A percentile compares a stretch with the other conserved stretches of the same genome.
Conservation (phyloP, 169 alveolate species). For the Eimeria nieschulzi region DNA sequence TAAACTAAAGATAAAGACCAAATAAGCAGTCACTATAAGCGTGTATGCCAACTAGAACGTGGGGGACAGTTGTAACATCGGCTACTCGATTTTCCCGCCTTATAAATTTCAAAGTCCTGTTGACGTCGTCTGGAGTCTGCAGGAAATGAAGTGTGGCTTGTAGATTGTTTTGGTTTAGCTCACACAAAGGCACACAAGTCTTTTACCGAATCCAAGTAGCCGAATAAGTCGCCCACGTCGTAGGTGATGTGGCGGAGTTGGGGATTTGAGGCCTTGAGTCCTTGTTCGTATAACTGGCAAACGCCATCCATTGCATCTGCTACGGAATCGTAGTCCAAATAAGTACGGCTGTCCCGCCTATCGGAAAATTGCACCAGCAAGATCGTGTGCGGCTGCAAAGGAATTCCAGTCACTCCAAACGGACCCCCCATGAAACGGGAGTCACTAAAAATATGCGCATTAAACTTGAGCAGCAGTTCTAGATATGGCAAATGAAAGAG, state of each 20-base stretch:
- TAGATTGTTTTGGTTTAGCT: background rate
- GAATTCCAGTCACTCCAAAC: background rate
- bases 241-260: constrained; percentile 51
- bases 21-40: no score
- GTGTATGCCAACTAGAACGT: no score
- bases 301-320: constrained; percentile 59
- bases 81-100: no score
- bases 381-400: constrained; percentile 48
- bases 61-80: no score
- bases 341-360: constrained; percentile 29
- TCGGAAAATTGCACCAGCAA: constrained; percentile 55
- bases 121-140: no score
- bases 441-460: background rate
- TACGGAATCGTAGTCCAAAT: constrained; percentile 39
- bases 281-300: constrained; percentile 66
- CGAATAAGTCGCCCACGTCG: constrained; percentile 53
- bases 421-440: background rate
- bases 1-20: no score
- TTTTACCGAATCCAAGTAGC: constrained; percentile 27
- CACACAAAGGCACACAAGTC: constrained; percentile 63
- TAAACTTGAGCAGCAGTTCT: background rate
- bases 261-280: constrained; percentile 56
- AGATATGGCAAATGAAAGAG: background rate
- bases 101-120: no score
- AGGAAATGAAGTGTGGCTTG: no score